phyloP scores from a whole-genome alignment of 441 rosid species.

The Raphanus hybrid region DNA sequence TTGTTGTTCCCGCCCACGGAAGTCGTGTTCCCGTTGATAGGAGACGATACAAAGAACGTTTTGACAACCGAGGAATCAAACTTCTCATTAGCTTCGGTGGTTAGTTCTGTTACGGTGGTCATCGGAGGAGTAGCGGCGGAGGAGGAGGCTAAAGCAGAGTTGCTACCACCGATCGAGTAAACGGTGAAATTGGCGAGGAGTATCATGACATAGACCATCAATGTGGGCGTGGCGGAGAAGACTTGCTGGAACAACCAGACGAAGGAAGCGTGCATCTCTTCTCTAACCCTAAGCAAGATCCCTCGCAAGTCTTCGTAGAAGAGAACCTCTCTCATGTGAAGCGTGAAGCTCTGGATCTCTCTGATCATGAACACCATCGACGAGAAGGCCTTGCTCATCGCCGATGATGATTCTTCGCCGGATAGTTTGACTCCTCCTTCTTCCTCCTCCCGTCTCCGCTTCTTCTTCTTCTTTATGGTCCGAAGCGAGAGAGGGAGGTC shows the following conservation, averaged over 20 bases:
- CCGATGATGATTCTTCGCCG: conserved; percentile 48
- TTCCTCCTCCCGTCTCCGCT: conserved; percentile 64
- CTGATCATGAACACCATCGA: conserved; percentile 91
- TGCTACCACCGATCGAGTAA: conserved; percentile 57
- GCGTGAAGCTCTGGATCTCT: conserved; percentile 71
- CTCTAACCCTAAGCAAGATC: conserved; percentile 66
- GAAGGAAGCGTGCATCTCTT: conserved; percentile 84
- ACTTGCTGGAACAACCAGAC: conserved; percentile 94
- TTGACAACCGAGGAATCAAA: conserved; percentile 37
- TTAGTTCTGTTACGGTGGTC: conserved; percentile 31
- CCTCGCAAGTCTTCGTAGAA: conserved; percentile 74
- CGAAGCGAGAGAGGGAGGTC: conserved; percentile 84
- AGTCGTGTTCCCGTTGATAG: conserved; percentile 14
- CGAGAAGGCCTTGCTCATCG: conserved; percentile 82
- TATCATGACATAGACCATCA: conserved; percentile 94
- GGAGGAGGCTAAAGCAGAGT: conserved; percentile 53
- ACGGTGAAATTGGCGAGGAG: conserved; percentile 83
- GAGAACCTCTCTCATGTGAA: conserved; percentile 83
- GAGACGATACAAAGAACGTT: conserved; percentile 54
- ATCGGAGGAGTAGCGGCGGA: not conserved
- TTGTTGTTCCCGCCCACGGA: conserved; percentile 57
- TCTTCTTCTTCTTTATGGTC: conserved; percentile 63
- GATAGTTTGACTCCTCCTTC: conserved; percentile 42
- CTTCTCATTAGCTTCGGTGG: conserved; percentile 28
- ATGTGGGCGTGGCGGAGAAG: conserved; percentile 84